These are phyloP conservation scores for Lentinula sp. DNA, from an alignment of 768 basidiomycete species.

Conservation along the genomic window DNA sequence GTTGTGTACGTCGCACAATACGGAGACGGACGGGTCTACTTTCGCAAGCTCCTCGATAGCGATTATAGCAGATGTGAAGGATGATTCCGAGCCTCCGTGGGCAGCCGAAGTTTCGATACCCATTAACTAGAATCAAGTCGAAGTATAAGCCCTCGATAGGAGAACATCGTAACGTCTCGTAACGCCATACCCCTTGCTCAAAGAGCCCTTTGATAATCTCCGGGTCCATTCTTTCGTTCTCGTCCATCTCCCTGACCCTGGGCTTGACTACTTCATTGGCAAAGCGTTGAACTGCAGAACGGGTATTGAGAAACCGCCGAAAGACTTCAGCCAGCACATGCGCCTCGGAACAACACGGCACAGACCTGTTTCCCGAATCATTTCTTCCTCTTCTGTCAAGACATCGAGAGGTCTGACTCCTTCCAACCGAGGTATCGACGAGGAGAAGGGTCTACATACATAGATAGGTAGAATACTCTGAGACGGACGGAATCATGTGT, in stretches of 20 bases:
- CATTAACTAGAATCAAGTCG: conserved; percentile 65
- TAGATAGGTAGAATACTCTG: too few relatives aligned
- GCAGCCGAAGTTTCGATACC: conserved; percentile 88
- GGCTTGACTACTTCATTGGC: conserved; percentile 86
- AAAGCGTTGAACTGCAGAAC: conserved; percentile 71
- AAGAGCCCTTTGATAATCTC: conserved; percentile 82
- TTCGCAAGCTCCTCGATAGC: conserved; percentile 97
- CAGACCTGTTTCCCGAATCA: conserved; percentile 86
- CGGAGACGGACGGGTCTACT: conserved; percentile 93
- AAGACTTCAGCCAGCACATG: too few relatives aligned
- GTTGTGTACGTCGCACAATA: conserved; percentile 97
- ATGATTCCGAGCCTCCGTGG: conserved; percentile 81
- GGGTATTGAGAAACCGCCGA: not conserved
- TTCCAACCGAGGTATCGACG: not conserved
- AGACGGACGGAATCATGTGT: too few relatives aligned
- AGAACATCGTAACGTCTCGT: not conserved
- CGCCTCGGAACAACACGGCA: conserved; percentile 12
- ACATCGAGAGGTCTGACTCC: conserved; percentile 60
- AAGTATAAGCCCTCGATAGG: not conserved
- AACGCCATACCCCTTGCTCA: conserved; percentile 78
- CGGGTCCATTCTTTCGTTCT: conserved; percentile 92
- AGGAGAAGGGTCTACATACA: not conserved
- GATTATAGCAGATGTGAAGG: conserved; percentile 94
- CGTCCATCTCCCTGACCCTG: conserved; percentile 96
- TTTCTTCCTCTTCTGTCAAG: conserved; percentile 91